These are phyloP conservation scores for Trametes elegans DNA, from an alignment of 768 basidiomycete species.

Conservation along the genomic window DNA sequence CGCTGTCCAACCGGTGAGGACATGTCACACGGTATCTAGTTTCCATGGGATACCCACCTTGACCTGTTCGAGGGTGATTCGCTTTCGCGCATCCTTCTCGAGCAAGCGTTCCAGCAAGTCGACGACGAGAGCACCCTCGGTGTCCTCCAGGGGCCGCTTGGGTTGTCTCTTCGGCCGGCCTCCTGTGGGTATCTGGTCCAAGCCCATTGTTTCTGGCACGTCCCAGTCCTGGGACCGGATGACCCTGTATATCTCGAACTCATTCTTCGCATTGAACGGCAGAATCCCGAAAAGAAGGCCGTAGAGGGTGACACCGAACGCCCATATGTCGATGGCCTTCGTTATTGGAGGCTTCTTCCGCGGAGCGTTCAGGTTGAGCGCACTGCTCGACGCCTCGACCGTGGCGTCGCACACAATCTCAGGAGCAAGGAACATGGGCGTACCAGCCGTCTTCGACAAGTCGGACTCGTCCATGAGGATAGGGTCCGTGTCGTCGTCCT, in stretches of 20 bases:
- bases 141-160: slow-evolving; percentile 29
- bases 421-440: slow-evolving; percentile 94
- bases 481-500: slow-evolving; percentile 43
- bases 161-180: slow-evolving; percentile 45
- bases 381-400: slow-evolving; percentile 21
- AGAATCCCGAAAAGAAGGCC: slow-evolving; percentile 87
- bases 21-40: neutral
- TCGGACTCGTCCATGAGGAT: slow-evolving; percentile 82
- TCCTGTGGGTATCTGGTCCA: slow-evolving; percentile 62
- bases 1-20: slow-evolving; percentile 35
- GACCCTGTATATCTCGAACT: slow-evolving; percentile 76
- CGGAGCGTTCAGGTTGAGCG: slow-evolving; percentile 35
- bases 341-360: slow-evolving; percentile 61
- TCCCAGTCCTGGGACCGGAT: slow-evolving; percentile 79
- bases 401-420: slow-evolving; percentile 77
- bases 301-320: slow-evolving; percentile 92
- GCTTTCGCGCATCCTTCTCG: slow-evolving; percentile 71
- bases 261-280: slow-evolving; percentile 67
- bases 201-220: slow-evolving; percentile 67
- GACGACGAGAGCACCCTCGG: slow-evolving; percentile 63
- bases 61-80: slow-evolving; percentile 78
- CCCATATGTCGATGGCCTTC: slow-evolving; percentile 97
- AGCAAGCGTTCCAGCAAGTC: slow-evolving; percentile 73
- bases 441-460: slow-evolving; percentile 88
- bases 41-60: slow-evolving; percentile 52